phyloP scores from a whole-genome alignment of 2,329 filamentous ascomycete genomes.

The Apiospora marii region DNA sequence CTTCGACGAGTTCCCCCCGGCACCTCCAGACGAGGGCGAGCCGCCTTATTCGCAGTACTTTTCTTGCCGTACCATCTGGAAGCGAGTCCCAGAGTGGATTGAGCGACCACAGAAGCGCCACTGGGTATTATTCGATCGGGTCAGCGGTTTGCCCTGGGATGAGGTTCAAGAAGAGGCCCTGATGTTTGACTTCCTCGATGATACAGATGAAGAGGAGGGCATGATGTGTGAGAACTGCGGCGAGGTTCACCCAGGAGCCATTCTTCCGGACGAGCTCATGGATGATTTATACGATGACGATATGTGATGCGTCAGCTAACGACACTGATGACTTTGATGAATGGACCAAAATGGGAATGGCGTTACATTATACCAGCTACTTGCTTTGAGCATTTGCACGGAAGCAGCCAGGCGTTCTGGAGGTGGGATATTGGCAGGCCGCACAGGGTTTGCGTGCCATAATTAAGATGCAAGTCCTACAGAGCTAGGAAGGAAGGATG shows the following conservation, averaged over 20 bases:
- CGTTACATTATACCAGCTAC: constrained; percentile 17
- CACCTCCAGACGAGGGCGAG: constrained; percentile 51
- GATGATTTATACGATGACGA: constrained; percentile 37
- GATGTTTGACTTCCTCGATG: constrained; percentile 39
- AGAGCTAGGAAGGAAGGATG: background rate
- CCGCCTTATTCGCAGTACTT: constrained; percentile 49
- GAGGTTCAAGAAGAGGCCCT: constrained; percentile 40
- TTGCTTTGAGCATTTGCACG: constrained; percentile 23
- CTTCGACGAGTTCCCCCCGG: constrained; percentile 47
- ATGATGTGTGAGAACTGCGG: constrained; percentile 43
- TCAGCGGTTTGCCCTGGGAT: constrained; percentile 42
- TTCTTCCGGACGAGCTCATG: constrained; percentile 39
- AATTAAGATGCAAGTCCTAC: background rate
- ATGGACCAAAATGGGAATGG: constrained; percentile 4
- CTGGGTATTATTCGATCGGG: constrained; percentile 57
- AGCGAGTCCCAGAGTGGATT: constrained; percentile 53
- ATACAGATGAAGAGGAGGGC: constrained; percentile 36
- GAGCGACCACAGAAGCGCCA: constrained; percentile 49
- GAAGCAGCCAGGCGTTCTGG: constrained; percentile 19
- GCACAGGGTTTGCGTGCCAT: background rate
- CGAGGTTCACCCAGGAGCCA: constrained; percentile 40
- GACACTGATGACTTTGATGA: constrained; percentile 21
- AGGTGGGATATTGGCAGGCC: background rate
- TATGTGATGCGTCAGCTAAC: constrained; percentile 27
- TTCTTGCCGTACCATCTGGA: constrained; percentile 59